These are phyloP conservation scores for Geotrichum reessii DNA, from an alignment of 1,139 yeast genomes.

Conservation along the genomic window DNA sequence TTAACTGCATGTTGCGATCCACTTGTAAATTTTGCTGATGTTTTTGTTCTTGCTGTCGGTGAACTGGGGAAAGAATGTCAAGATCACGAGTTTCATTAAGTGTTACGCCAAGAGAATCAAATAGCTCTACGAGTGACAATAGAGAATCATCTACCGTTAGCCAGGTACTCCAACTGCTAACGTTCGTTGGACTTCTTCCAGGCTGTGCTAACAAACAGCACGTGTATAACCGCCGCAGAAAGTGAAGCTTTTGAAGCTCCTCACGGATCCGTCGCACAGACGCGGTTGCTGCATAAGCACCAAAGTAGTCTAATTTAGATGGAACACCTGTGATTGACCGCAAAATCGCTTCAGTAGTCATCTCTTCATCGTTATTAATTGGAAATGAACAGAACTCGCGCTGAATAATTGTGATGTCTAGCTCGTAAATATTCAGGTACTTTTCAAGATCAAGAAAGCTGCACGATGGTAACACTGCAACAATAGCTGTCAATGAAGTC, in stretches of 20 bases:
- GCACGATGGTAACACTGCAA: slow-evolving; percentile 31
- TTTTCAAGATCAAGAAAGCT: slow-evolving; percentile 37
- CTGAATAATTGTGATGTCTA: slow-evolving; percentile 28
- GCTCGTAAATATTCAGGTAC: slow-evolving; percentile 41
- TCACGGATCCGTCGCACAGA: slow-evolving; percentile 28
- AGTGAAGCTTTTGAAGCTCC: slow-evolving; percentile 37
- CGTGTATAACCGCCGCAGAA: slow-evolving; percentile 39
- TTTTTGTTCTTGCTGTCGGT: background rate
- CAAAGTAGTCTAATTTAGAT: slow-evolving; percentile 24
- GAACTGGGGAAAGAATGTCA: background rate
- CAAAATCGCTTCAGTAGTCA: slow-evolving; percentile 19
- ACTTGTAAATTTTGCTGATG: background rate
- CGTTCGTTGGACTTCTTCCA: background rate
- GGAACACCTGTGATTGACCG: slow-evolving; percentile 14
- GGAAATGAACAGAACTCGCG: slow-evolving; percentile 16
- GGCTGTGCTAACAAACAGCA: slow-evolving; percentile 39
- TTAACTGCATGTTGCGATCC: background rate
- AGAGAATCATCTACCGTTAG: background rate
- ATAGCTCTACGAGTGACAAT: background rate
- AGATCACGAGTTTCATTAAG: background rate
- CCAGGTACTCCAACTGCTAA: background rate
- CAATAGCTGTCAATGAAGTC: slow-evolving; percentile 29
- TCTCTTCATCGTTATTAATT: slow-evolving; percentile 21
- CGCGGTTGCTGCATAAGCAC: slow-evolving; percentile 30
- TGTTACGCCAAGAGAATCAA: background rate